Conservation (phyloP, 164 flowering plant genomes). For the Liriodendron chinense region DNA sequence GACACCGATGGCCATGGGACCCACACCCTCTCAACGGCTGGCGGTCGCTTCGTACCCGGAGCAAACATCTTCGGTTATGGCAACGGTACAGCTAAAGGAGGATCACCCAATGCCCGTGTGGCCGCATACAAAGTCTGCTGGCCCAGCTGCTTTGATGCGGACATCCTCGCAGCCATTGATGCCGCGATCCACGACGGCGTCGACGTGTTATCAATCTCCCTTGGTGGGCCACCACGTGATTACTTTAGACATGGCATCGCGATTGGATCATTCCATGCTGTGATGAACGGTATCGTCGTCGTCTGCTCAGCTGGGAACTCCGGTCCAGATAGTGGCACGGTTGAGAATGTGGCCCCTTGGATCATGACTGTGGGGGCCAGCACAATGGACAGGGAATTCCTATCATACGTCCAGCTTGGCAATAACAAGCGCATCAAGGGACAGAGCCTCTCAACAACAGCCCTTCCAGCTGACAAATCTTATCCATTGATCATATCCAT, state of each 20-base stretch:
- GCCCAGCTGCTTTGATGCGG: conserved; percentile 1
- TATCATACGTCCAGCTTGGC: not conserved
- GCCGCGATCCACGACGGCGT: conserved; percentile 12
- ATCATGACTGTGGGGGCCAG: conserved; percentile 12
- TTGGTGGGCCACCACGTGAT: not conserved
- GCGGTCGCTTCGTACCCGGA: conserved; percentile 12
- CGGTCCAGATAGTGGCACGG: not conserved
- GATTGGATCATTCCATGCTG: conserved; percentile 11
- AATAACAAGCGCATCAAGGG: conserved; percentile 41
- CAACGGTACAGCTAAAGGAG: conserved; percentile 14
- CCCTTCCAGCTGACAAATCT: conserved; percentile 18
- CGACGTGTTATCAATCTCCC: conserved; percentile 8
- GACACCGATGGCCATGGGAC: conserved; percentile 23
- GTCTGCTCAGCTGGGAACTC: conserved; percentile 6
- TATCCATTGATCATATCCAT: conserved; percentile 30
- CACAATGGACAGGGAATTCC: conserved; percentile 9
- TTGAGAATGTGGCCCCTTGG: conserved; percentile 7
- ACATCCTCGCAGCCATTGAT: conserved; percentile 11
- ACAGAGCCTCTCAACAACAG: conserved; percentile 54
- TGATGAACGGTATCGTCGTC: not conserved
- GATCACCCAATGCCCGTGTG: conserved; percentile 15
- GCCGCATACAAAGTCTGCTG: conserved; percentile 18
- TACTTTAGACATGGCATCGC: not conserved
- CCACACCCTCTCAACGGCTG: conserved; percentile 21
- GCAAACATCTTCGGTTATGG: conserved; percentile 11